Evolutionary conservation across 352 stramenopile genomes (phyloP).

Genomic region (Globisporangium alternatum): DNA sequence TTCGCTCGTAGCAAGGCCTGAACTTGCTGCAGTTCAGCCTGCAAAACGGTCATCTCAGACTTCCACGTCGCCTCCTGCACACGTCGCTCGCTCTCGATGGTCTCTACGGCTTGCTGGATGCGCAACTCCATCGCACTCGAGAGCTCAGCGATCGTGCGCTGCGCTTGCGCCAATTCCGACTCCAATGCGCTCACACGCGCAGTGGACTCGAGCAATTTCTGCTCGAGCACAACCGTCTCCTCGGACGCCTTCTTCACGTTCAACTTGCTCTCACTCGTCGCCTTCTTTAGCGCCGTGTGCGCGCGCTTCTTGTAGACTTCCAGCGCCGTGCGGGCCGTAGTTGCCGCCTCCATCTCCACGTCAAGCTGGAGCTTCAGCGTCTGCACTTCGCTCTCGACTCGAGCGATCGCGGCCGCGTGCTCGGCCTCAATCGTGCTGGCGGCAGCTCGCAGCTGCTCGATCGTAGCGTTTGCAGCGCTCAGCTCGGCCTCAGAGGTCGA

Average conservation of each 20-base stretch:
- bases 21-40: slow-evolving; percentile 31
- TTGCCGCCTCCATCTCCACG: slow-evolving; percentile 48
- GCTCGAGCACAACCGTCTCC: slow-evolving; percentile 40
- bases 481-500: slow-evolving; percentile 21
- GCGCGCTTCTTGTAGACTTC: slow-evolving; percentile 82
- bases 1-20: slow-evolving; percentile 26
- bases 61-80: slow-evolving; percentile 21
- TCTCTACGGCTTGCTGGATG: slow-evolving; percentile 22
- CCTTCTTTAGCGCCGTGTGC: slow-evolving; percentile 73
- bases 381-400: slow-evolving; percentile 27
- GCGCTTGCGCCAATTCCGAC: slow-evolving; percentile 28
- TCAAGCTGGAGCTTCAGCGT: slow-evolving; percentile 36
- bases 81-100: slow-evolving; percentile 31
- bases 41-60: slow-evolving; percentile 30
- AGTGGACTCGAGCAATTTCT: slow-evolving; percentile 40
- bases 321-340: slow-evolving; percentile 48
- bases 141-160: slow-evolving; percentile 26
- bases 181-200: slow-evolving; percentile 34
- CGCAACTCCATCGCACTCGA: slow-evolving; percentile 17
- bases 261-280: slow-evolving; percentile 58
- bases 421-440: slow-evolving; percentile 16
- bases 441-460: slow-evolving; percentile 30
- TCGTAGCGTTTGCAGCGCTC: slow-evolving; percentile 26
- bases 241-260: slow-evolving; percentile 52
- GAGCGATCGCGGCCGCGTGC: slow-evolving; percentile 19